Conservation (phyloP, 805 yeast genomes). For the Suhomyces prunicola region DNA sequence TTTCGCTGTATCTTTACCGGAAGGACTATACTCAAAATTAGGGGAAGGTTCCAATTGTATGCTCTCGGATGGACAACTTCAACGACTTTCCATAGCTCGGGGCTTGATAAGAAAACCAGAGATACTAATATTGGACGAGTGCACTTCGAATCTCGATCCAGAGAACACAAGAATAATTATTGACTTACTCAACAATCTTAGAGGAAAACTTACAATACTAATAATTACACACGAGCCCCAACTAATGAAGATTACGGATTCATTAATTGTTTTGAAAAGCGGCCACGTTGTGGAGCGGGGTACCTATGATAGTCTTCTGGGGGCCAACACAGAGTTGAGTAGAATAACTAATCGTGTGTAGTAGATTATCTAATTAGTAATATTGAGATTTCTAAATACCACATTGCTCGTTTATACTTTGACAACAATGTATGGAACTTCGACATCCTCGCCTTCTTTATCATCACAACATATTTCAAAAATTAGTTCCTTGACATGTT, state of each 20-base stretch:
- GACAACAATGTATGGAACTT: slow-evolving; percentile 82
- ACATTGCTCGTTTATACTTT: slow-evolving; percentile 19
- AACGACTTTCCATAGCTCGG: slow-evolving; percentile 79
- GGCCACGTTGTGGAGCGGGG: slow-evolving; percentile 53
- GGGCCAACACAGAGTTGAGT: slow-evolving; percentile 22
- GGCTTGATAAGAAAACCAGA: slow-evolving; percentile 68
- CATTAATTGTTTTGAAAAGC: slow-evolving; percentile 44
- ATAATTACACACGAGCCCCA: slow-evolving; percentile 73
- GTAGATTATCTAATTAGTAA: neutral
- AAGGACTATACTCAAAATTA: slow-evolving; percentile 58
- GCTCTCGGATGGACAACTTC: slow-evolving; percentile 90
- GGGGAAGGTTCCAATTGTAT: slow-evolving; percentile 44
- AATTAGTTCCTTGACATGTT: slow-evolving; percentile 71
- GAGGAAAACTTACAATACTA: slow-evolving; percentile 39
- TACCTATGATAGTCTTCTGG: slow-evolving; percentile 22
- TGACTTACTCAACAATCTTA: slow-evolving; percentile 43
- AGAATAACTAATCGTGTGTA: slow-evolving; percentile 5
- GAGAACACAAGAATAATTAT: slow-evolving; percentile 52
- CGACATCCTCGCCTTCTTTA: slow-evolving; percentile 89
- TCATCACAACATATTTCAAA: slow-evolving; percentile 94
- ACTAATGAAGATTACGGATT: slow-evolving; percentile 58
- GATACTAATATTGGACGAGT: slow-evolving; percentile 77
- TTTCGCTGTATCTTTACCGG: slow-evolving; percentile 53
- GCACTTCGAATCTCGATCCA: slow-evolving; percentile 83
- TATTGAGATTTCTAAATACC: neutral